Percentiles rank a stretch among this genome's conserved stretches.
Conservation (phyloP, 2,329 filamentous ascomycete species). For the Penicillium sp. region DNA sequence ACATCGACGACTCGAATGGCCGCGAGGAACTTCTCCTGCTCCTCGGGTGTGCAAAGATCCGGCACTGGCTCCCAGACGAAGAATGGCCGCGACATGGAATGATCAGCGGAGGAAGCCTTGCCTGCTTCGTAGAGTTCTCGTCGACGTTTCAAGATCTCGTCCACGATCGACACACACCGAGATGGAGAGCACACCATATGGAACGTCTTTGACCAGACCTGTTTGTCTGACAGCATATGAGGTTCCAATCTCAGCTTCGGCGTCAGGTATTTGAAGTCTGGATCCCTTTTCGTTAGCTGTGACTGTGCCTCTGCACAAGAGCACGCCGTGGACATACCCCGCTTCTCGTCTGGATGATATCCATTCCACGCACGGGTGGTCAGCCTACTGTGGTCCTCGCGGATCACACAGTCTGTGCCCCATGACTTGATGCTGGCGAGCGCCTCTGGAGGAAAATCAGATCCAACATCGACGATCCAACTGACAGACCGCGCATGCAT, state of each 20-base stretch:
- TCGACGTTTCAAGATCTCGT: conserved; percentile 58
- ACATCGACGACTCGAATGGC: conserved; percentile 53
- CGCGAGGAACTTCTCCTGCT: conserved; percentile 48
- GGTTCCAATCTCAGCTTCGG: conserved; percentile 77
- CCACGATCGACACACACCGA: conserved; percentile 69
- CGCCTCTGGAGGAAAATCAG: conserved; percentile 71
- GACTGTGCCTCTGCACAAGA: background rate
- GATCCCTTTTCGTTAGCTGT: conserved; percentile 16
- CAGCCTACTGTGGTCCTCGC: conserved; percentile 58
- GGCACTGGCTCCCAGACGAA: conserved; percentile 97
- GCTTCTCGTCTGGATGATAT: conserved; percentile 65
- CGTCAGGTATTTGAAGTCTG: conserved; percentile 80
- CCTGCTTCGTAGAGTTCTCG: conserved; percentile 26
- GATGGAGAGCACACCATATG: conserved; percentile 79
- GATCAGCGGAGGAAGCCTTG: conserved; percentile 22
- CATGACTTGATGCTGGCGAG: conserved; percentile 62
- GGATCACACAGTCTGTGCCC: conserved; percentile 67
- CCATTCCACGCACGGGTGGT: conserved; percentile 93
- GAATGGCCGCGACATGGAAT: conserved; percentile 53
- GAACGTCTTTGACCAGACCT: conserved; percentile 70
- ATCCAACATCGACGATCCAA: conserved; percentile 87
- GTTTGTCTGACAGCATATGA: conserved; percentile 57
- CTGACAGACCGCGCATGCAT: conserved; percentile 63
- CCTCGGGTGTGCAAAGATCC: conserved; percentile 69
- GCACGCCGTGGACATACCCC: conserved; percentile 36